Evolutionary conservation across 345 rosid species (phyloP), one percentile per base, ranked within the genome.

Genomic region (Populus davidiana): DNA sequence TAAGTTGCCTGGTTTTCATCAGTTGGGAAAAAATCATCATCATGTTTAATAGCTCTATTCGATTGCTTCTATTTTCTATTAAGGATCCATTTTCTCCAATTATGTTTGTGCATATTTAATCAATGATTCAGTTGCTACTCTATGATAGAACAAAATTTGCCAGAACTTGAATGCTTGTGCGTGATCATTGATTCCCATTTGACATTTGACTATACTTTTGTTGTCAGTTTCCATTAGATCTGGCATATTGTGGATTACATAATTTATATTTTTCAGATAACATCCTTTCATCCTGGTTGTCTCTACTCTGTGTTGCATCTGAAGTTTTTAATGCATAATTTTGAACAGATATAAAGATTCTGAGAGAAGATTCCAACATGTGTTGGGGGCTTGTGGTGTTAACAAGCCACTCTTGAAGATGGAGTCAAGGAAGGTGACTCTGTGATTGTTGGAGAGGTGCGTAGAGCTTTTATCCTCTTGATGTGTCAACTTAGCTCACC

Each of bases 371-470:
- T 93, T 92, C 82, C 96, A 89, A 75, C 93, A 94, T 71, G 97
- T 93, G 64, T 84, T 96, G 84, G 98, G 89, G 78, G 98, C 99
- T 79, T 92, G 94, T 81, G 98, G 99, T 44, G 97, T 92, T 78
- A 78, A 88, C 79, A 91, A 87, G 79, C 82, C 92, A 7, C 88
- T 95, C 70, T 75, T 76, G 87, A 95, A 89, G 84, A 88, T 89
- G 59, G 98, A 0, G 94, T 93, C 66, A 89, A 92, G 86, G 98
- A 93, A 88, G 99, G 99, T 39, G 97, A 93, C 87, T 92, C 90
- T 0, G 98, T 96, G 72, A 84, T 89, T 33, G 86, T 93, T 49
- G 98, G 98, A 86, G 97, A 92, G 93, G 99, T 96, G 33, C 80
- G 91, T 81, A 31, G 33, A 31, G 23, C 59, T 20, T 50, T 72